Evolutionary conservation across 1,139 yeast species (phyloP).

Genomic region (Suhomyces wounanorum): DNA sequence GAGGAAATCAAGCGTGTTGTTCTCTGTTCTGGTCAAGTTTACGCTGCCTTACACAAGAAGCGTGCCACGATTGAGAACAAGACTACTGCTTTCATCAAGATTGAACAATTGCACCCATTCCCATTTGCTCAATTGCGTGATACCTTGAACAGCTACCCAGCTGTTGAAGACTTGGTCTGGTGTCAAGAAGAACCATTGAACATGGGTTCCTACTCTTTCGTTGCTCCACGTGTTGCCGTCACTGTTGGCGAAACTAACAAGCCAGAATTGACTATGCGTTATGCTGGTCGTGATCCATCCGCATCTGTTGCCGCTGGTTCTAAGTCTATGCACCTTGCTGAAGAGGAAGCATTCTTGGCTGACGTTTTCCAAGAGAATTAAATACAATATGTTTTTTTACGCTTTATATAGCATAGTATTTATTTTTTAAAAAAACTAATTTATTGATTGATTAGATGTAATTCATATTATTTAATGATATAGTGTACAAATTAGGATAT

Average conservation of each 20-base stretch:
- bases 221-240: slow-evolving; percentile 78
- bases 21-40: slow-evolving; percentile 90
- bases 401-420: slow-evolving; percentile 7
- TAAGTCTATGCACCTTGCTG: slow-evolving; percentile 82
- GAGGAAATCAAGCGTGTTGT: slow-evolving; percentile 88
- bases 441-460: background rate
- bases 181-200: slow-evolving; percentile 99
- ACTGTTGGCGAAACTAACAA: slow-evolving; percentile 72
- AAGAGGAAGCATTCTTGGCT: slow-evolving; percentile 83
- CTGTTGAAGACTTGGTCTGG: slow-evolving; percentile 87
- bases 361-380: slow-evolving; percentile 60
- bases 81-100: slow-evolving; percentile 82
- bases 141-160: slow-evolving; percentile 76
- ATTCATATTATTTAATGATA: background rate
- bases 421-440: slow-evolving; percentile 8
- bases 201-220: slow-evolving; percentile 88
- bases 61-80: slow-evolving; percentile 76
- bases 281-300: slow-evolving; percentile 97
- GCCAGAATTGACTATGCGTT: slow-evolving; percentile 61
- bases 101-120: slow-evolving; percentile 99
- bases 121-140: slow-evolving; percentile 95
- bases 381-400: slow-evolving; percentile 3
- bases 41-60: slow-evolving; percentile 85
- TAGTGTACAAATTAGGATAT: background rate
- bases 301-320: slow-evolving; percentile 99